Conservation (phyloP, 148 eudicot species). For the Rhododendron williamsianum region DNA sequence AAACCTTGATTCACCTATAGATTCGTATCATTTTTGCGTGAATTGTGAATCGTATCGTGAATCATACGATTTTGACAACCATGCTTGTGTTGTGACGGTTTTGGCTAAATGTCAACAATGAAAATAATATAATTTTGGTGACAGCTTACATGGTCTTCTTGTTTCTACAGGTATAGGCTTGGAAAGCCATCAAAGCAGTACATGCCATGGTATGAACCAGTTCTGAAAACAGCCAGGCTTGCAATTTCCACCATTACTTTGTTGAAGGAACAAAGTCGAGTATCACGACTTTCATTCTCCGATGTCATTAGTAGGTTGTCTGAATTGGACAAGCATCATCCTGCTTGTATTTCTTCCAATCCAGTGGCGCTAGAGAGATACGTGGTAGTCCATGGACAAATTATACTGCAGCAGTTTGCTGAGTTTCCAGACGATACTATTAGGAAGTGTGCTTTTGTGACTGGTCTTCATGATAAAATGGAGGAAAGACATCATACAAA, state of each 20-base stretch:
- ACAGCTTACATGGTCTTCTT: background rate
- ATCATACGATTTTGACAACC: too few relatives aligned
- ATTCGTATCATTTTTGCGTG: too few relatives aligned
- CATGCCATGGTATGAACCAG: slow-evolving; percentile 90
- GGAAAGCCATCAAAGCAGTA: slow-evolving; percentile 95
- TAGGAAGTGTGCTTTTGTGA: slow-evolving; percentile 63
- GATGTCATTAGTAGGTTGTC: slow-evolving; percentile 69
- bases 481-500: slow-evolving; percentile 80
- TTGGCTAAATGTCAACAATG: background rate
- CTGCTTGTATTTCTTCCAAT: slow-evolving; percentile 73
- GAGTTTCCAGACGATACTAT: slow-evolving; percentile 81
- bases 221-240: slow-evolving; percentile 81
- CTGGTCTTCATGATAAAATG: slow-evolving; percentile 75
- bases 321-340: slow-evolving; percentile 54
- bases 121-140: background rate
- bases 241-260: slow-evolving; percentile 72
- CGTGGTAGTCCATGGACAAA: slow-evolving; percentile 88
- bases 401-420: slow-evolving; percentile 83
- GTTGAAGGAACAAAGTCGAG: slow-evolving; percentile 82
- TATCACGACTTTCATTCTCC: slow-evolving; percentile 71
- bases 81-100: background rate
- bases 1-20: too few relatives aligned
- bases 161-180: slow-evolving; percentile 73
- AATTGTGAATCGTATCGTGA: too few relatives aligned
- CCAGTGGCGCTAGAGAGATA: slow-evolving; percentile 62